These are phyloP conservation scores for Candida krabiensis DNA, from an alignment of 805 yeast species.

Conservation along the genomic window DNA sequence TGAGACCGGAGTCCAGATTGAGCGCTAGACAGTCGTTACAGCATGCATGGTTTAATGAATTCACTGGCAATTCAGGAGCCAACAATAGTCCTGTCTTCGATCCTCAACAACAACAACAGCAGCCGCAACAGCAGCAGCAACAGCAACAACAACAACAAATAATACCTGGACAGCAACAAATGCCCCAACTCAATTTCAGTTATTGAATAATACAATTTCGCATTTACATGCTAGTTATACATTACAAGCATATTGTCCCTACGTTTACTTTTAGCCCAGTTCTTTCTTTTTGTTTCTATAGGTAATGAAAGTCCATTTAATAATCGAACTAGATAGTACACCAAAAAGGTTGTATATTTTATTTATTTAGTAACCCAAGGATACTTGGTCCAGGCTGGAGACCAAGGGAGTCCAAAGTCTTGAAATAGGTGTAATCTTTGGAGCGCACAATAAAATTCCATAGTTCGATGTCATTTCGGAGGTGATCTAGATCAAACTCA, in stretches of 20 bases:
- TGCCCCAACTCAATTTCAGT: background rate
- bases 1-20: constrained; percentile 61
- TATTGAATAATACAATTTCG: background rate
- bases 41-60: constrained; percentile 83
- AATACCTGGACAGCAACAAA: constrained; percentile 4
- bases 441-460: constrained; percentile 22
- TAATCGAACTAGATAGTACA: too few species aligned
- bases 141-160: too few species aligned
- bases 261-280: too few species aligned
- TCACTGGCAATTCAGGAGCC: constrained; percentile 33
- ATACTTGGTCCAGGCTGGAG: constrained; percentile 17
- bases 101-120: constrained; percentile 8
- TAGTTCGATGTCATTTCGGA: constrained; percentile 15
- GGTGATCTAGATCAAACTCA: constrained; percentile 6
- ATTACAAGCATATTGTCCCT: constrained; percentile 2
- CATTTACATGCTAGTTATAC: background rate
- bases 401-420: constrained; percentile 10
- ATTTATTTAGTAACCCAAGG: constrained; percentile 7
- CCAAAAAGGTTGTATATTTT: constrained; percentile 1
- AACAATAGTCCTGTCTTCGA: constrained; percentile 13
- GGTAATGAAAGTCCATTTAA: too few species aligned
- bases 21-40: constrained; percentile 62
- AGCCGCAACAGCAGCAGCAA: constrained; percentile 12
- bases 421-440: constrained; percentile 15
- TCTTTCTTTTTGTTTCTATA: too few species aligned